Evolutionary conservation across 495 filamentous ascomycete genomes (phyloP).

Genomic region (Podospora anserina): DNA sequence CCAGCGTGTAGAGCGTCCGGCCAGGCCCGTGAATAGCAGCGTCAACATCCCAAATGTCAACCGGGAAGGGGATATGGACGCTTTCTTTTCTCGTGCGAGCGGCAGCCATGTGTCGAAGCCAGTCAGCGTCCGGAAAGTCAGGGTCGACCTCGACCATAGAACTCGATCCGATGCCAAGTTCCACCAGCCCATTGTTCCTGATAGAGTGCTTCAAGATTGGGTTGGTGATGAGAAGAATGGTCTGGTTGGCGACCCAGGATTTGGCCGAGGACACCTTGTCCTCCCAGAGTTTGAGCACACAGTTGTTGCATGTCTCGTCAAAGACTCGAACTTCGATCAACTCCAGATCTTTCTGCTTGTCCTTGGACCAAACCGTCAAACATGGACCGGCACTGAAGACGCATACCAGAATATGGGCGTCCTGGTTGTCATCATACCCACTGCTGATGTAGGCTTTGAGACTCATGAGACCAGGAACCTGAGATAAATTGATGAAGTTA

Average conservation of each 20-base stretch:
- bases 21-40: constrained; percentile 40
- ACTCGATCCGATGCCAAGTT: constrained; percentile 43
- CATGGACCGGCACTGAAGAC: constrained; percentile 54
- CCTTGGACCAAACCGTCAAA: constrained; percentile 51
- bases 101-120: constrained; percentile 52
- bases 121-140: constrained; percentile 52
- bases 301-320: constrained; percentile 55
- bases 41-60: constrained; percentile 51
- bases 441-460: constrained; percentile 52
- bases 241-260: constrained; percentile 52
- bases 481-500: constrained; percentile 24
- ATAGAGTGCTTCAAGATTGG: constrained; percentile 39
- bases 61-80: constrained; percentile 52
- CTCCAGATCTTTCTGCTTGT: constrained; percentile 36
- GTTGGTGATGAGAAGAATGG: constrained; percentile 55
- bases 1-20: constrained; percentile 55
- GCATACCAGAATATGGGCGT: constrained; percentile 52
- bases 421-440: constrained; percentile 36
- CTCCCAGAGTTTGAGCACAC: constrained; percentile 54
- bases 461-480: constrained; percentile 51
- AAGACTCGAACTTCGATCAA: constrained; percentile 54
- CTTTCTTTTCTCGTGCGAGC: constrained; percentile 52
- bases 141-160: constrained; percentile 60
- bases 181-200: constrained; percentile 26
- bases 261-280: constrained; percentile 46